phyloP scores from a whole-genome alignment of 2,329 filamentous ascomycete species.

The Claviceps purpurea region DNA sequence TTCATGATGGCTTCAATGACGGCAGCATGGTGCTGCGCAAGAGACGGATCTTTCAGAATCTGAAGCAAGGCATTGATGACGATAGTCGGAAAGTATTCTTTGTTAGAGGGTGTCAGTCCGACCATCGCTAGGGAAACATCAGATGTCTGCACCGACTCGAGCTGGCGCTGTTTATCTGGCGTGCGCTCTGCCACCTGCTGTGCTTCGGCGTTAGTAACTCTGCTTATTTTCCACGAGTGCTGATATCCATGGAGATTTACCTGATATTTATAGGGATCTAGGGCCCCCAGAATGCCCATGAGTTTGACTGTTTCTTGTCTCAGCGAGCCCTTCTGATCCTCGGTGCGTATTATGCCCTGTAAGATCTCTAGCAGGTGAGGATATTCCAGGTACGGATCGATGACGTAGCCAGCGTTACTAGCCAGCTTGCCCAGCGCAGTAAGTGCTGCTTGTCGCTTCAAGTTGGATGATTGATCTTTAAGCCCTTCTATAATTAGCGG shows the following conservation, averaged over 20 bases:
- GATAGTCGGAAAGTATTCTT: conserved; percentile 96
- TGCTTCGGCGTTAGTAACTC: conserved; percentile 3
- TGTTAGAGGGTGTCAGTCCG: conserved; percentile 86
- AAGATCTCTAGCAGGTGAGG: conserved; percentile 85
- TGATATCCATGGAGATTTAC: conserved; percentile 18
- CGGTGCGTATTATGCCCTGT: conserved; percentile 86
- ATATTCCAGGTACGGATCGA: conserved; percentile 89
- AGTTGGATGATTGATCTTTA: conserved; percentile 82
- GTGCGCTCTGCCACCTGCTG: conserved; percentile 75
- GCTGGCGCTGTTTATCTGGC: conserved; percentile 61
- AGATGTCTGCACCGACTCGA: conserved; percentile 55
- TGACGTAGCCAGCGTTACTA: conserved; percentile 95
- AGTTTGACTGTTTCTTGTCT: conserved; percentile 92
- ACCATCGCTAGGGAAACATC: conserved; percentile 98
- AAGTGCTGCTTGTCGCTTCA: conserved; percentile 82
- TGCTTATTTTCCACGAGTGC: neutral
- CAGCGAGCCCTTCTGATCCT: conserved; percentile 68
- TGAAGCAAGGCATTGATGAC: conserved; percentile 92
- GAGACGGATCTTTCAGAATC: conserved; percentile 79
- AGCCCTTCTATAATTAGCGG: conserved; percentile 86
- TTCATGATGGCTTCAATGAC: conserved; percentile 98
- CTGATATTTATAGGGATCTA: conserved; percentile 94
- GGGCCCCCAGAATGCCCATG: conserved; percentile 84
- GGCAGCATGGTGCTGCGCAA: conserved; percentile 80
- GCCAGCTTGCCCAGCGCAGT: conserved; percentile 84